Conservation (phyloP, 768 basidiomycete species). For the Cystobasidium ongulense region DNA sequence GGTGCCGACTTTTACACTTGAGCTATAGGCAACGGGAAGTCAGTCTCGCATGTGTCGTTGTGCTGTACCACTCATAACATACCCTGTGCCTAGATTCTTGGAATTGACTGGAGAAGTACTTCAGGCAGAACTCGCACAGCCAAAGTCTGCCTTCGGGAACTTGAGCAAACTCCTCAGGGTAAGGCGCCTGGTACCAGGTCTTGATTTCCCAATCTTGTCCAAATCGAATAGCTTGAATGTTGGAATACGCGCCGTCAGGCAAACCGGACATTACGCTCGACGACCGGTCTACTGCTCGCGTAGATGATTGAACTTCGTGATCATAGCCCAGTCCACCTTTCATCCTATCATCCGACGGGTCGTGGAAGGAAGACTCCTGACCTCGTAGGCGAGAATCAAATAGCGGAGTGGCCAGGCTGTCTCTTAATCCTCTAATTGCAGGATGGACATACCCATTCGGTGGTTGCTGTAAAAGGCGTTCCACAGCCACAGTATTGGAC, state of each 20-base stretch:
- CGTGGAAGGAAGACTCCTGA: slow-evolving; percentile 44
- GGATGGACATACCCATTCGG: not conserved
- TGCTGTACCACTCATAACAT: too few relatives aligned
- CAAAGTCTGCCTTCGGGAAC: slow-evolving; percentile 86
- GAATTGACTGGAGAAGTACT: slow-evolving; percentile 93
- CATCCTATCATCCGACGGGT: slow-evolving; percentile 34
- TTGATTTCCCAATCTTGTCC: slow-evolving; percentile 78
- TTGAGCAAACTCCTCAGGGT: slow-evolving; percentile 90
- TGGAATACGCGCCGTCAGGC: slow-evolving; percentile 35
- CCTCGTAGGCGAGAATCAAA: not conserved
- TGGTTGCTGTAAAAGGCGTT: slow-evolving; percentile 10
- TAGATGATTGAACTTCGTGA: slow-evolving; percentile 34
- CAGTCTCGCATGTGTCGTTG: too few relatives aligned
- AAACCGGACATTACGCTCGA: slow-evolving; percentile 25
- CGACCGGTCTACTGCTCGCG: slow-evolving; percentile 36
- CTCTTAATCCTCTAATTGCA: not conserved
- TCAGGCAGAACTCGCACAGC: slow-evolving; percentile 97
- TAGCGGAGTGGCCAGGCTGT: slow-evolving; percentile 20
- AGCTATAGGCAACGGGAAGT: slow-evolving; percentile 51
- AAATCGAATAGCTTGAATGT: slow-evolving; percentile 46
- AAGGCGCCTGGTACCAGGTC: slow-evolving; percentile 98
- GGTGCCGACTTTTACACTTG: slow-evolving; percentile 90
- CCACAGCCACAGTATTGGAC: slow-evolving; percentile 54
- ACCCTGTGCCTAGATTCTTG: slow-evolving; percentile 77
- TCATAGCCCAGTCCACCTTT: slow-evolving; percentile 33